Evolutionary conservation across 768 basidiomycete species (phyloP).

Genomic region (Daedaleopsis sinensis): DNA sequence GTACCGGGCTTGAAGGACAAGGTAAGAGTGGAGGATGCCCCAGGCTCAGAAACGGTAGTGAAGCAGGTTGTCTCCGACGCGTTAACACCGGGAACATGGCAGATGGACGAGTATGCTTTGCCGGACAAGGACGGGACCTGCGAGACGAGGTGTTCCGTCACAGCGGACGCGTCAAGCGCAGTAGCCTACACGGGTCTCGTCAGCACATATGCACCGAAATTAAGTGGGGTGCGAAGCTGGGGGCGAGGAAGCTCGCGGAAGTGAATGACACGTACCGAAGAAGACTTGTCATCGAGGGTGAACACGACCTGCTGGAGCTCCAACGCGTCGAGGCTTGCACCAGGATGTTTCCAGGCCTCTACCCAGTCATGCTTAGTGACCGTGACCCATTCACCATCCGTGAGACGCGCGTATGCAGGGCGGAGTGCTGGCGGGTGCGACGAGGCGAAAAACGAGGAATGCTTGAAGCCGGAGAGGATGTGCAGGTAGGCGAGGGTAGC

Average conservation of each 20-base stretch:
- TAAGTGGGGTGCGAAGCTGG: constrained; percentile 14
- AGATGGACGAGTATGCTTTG: constrained; percentile 52
- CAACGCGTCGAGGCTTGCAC: constrained; percentile 40
- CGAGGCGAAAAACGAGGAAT: constrained; percentile 78
- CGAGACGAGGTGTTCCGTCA: constrained; percentile 52
- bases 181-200: constrained; percentile 14
- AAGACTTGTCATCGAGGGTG: constrained; percentile 45
- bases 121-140: constrained; percentile 45
- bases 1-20: constrained; percentile 53
- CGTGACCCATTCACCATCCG: constrained; percentile 62
- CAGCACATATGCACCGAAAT: neutral
- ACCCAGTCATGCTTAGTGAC: constrained; percentile 59
- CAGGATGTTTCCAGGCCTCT: constrained; percentile 35
- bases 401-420: constrained; percentile 58
- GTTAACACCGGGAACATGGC: constrained; percentile 43
- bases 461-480: constrained; percentile 86
- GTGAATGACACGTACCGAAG: constrained; percentile 35
- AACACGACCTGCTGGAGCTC: constrained; percentile 80
- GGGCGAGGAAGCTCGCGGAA: constrained; percentile 21
- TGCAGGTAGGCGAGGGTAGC: constrained; percentile 96
- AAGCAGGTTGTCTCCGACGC: constrained; percentile 40
- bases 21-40: constrained; percentile 45
- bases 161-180: constrained; percentile 43
- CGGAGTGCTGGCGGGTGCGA: constrained; percentile 49
- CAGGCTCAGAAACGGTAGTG: constrained; percentile 36